A percentile compares a stretch with the other conserved stretches of the same genome.
phyloP scores from a whole-genome alignment of 768 basidiomycete genomes.

The Cystofilobasidium ferigula region DNA sequence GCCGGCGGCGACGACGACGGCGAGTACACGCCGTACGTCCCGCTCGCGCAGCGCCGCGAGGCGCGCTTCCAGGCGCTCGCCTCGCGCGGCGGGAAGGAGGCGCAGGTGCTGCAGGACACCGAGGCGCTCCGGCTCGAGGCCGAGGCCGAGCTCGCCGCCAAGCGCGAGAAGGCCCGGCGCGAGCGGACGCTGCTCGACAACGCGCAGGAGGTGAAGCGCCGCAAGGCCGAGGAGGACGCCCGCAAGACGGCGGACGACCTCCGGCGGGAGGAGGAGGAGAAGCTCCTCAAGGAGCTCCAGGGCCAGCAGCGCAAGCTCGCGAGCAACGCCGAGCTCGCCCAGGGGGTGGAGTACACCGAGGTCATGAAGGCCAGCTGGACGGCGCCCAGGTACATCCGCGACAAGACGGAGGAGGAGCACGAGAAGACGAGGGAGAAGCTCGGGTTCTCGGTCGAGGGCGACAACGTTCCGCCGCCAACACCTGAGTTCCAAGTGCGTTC shows the following conservation, averaged over 20 bases:
- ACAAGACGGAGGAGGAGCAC: conserved; percentile 58
- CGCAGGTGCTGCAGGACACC: conserved; percentile 38
- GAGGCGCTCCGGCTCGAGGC: conserved; percentile 53
- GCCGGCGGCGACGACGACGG: background rate
- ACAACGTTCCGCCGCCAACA: conserved; percentile 79
- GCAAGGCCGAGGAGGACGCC: conserved; percentile 75
- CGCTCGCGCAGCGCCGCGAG: conserved; percentile 21
- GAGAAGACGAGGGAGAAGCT: conserved; percentile 70
- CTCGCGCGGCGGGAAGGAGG: conserved; percentile 45
- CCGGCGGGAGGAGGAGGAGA: conserved; percentile 75
- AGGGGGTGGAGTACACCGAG: conserved; percentile 84
- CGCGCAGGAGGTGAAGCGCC: conserved; percentile 85
- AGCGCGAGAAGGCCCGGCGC: conserved; percentile 62
- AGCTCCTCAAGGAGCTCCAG: conserved; percentile 75
- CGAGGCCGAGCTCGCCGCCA: conserved; percentile 65
- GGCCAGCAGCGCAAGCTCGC: conserved; percentile 81
- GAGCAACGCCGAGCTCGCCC: conserved; percentile 82
- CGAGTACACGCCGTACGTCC: conserved; percentile 25
- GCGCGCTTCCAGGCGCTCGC: conserved; percentile 20
- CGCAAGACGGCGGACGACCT: conserved; percentile 79
- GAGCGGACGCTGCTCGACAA: conserved; percentile 81
- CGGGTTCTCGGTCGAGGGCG: conserved; percentile 79
- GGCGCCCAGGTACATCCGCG: conserved; percentile 70
- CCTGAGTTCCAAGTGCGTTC: conserved; percentile 45
- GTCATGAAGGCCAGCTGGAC: conserved; percentile 74